Evolutionary conservation across 2,329 filamentous ascomycete species (phyloP), one percentile per base, ranked within the genome.

Genomic region (Trichocomaceae sp.): DNA sequence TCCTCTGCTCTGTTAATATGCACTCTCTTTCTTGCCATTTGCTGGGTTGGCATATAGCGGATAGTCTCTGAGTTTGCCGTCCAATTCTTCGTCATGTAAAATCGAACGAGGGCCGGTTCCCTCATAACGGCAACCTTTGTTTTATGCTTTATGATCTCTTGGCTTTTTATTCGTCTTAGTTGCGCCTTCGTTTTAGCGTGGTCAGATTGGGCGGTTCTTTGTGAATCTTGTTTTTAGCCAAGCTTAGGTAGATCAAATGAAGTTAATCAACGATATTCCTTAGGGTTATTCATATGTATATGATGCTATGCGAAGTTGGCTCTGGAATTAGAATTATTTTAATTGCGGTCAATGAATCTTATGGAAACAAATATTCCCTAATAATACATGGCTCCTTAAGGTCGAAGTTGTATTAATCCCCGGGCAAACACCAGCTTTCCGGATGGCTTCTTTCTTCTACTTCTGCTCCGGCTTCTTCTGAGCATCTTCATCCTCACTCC

Each of bases 401-500:
- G 31, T 15, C 15, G 9, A 35, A 35, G 31, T 13, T 35, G 31
- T 35, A 35, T 35, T 35, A 35, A 35, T 35, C 31, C 31, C n/a
- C 31, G 15, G 31, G 13, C 9, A 35, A 3, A 35, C 12, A 35
- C 31, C 31, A 15, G 31, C 31, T 35, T 35, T 33, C 29, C 29
- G 6, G 7, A n/a, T n/a, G n/a, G n/a, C 23, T 26, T 26, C 23
- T 29, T 29, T 9, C 37, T 41, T 5, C 39, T 42, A 39, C 13
- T 26, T 3, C 33, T 35, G 15, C n/a, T 52, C 41, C 46, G 23
- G 33, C n/a, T 47, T 41, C 42, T 50, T 50, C 22, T 48, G 35
- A 10, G 53, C 56, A 17, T 47, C 52, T 15, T 59, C 57, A 19
- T 55, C 52, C 31, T 64, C 58, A 79, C 61, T 81, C 76, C 57